These are phyloP conservation scores for Tricladium varicosporioides DNA, from an alignment of 2,329 filamentous ascomycete genomes.

Conservation along the genomic window DNA sequence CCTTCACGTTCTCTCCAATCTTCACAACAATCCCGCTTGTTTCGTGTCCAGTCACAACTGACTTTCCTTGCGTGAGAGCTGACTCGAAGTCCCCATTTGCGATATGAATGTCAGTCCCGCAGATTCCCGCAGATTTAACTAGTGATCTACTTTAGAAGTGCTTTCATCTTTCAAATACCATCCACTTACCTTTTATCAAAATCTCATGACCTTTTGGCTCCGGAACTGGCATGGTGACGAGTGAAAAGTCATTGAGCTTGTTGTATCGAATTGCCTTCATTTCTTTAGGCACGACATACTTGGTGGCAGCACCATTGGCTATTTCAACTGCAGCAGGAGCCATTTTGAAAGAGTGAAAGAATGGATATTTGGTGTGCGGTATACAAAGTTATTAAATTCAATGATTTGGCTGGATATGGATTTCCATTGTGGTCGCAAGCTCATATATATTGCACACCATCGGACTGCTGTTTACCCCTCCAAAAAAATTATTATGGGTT, in stretches of 20 bases:
- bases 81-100: slow-evolving; percentile 20
- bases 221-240: slow-evolving; percentile 20
- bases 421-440: neutral
- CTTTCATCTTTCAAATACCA: neutral
- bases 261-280: slow-evolving; percentile 22
- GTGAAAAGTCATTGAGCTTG: slow-evolving; percentile 19
- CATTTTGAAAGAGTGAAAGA: slow-evolving; percentile 5
- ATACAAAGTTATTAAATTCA: neutral
- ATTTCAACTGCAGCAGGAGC: slow-evolving; percentile 7
- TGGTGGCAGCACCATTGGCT: slow-evolving; percentile 10
- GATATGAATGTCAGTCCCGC: slow-evolving; percentile 19
- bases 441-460: slow-evolving; percentile 5
- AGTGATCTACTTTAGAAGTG: neutral
- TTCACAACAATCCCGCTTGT: slow-evolving; percentile 21
- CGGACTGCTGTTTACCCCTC: neutral
- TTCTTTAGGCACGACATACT: slow-evolving; percentile 14
- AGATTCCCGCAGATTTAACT: slow-evolving; percentile 21
- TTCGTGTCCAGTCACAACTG: slow-evolving; percentile 21
- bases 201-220: slow-evolving; percentile 18
- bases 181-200: slow-evolving; percentile 13
- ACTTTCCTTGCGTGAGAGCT: slow-evolving; percentile 12
- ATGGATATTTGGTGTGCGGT: neutral
- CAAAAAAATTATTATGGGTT: slow-evolving; percentile 3
- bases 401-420: neutral
- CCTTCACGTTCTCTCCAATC: slow-evolving; percentile 19